Conservation (phyloP, 2,329 filamentous ascomycete genomes). For the Colletotrichum neosansevieriae region DNA sequence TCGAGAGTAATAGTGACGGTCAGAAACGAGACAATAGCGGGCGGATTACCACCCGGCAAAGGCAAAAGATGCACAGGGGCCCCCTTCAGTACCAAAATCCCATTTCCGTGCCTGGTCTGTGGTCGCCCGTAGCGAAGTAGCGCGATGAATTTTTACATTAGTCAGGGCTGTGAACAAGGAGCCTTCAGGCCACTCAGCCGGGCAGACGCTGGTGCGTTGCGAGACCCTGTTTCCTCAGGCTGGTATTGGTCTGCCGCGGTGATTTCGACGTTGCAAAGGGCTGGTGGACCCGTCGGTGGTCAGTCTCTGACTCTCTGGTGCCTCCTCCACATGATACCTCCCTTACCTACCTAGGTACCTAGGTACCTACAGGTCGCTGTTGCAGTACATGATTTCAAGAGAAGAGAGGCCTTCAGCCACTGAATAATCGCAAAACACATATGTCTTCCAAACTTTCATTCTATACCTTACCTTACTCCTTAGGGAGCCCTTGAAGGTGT, state of each 20-base stretch:
- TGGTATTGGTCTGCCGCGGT: conserved; percentile 26
- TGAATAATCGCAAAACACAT: no score
- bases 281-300: conserved; percentile 28
- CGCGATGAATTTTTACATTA: conserved; percentile 37
- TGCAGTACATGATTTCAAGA: no score
- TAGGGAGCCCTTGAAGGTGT: no score
- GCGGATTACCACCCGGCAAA: conserved; percentile 23
- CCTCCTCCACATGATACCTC: no score
- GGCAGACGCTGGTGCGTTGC: neutral
- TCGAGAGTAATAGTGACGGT: no score
- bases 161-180: conserved; percentile 39
- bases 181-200: conserved; percentile 11
- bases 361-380: no score
- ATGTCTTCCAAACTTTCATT: no score
- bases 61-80: conserved; percentile 21
- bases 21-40: conserved; percentile 9
- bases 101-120: conserved; percentile 35
- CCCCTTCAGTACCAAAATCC: neutral
- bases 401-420: no score
- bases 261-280: conserved; percentile 36
- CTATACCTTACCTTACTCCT: no score
- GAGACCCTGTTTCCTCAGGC: neutral
- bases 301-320: conserved; percentile 12
- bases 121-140: conserved; percentile 34
- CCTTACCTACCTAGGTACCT: no score